phyloP scores from a whole-genome alignment of 176 grass and related monocot species.

The Hsuehochloa calcarea region DNA sequence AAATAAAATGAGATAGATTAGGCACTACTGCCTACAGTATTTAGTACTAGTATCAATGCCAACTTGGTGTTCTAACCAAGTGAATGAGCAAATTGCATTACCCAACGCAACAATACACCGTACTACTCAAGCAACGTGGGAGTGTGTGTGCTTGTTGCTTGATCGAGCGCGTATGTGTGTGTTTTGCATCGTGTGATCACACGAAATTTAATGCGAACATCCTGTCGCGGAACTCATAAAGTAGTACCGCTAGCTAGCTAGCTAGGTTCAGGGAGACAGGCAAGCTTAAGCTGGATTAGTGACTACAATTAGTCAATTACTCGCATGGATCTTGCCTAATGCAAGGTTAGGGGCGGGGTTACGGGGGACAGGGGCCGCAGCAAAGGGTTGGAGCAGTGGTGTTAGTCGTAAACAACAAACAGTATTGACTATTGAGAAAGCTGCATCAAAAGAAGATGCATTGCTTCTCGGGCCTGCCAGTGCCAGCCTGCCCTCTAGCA shows the following conservation, averaged over 20 bases:
- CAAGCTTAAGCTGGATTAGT: conserved; percentile 14
- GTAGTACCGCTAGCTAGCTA: neutral
- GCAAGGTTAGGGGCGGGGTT: conserved; percentile 15
- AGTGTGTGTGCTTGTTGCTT: neutral
- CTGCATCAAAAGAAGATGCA: conserved; percentile 30
- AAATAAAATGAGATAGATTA: neutral
- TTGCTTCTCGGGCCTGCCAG: conserved; percentile 17
- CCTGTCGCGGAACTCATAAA: neutral
- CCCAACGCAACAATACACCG: neutral
- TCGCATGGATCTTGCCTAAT: neutral
- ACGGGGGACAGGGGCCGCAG: conserved; percentile 29
- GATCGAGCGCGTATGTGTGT: neutral
- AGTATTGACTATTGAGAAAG: neutral
- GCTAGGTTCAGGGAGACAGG: neutral
- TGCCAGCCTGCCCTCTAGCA: conserved; percentile 1
- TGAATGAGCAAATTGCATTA: neutral
- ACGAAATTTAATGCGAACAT: neutral
- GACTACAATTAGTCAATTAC: neutral
- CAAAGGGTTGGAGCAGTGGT: neutral
- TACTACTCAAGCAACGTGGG: neutral
- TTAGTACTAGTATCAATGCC: neutral
- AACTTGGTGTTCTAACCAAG: neutral
- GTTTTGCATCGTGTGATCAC: neutral
- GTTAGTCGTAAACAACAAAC: conserved; percentile 14
- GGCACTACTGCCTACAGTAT: neutral